These are phyloP conservation scores for Yarrowia bubula DNA, from an alignment of 805 yeast species.

Conservation along the genomic window DNA sequence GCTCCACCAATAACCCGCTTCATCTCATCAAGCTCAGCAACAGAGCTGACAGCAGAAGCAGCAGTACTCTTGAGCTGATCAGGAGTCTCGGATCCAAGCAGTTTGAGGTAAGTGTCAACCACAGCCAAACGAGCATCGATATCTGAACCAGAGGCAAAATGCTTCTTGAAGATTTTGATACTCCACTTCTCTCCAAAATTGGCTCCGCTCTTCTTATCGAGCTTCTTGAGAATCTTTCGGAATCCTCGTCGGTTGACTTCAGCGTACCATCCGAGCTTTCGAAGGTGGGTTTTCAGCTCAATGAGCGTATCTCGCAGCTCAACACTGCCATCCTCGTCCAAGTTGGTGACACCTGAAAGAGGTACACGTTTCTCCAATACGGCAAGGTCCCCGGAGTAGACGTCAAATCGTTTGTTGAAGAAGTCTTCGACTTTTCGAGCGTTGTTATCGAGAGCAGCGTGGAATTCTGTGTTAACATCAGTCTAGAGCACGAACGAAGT, in stretches of 20 bases:
- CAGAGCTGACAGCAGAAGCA: not conserved
- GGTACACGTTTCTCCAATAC: slow-evolving; percentile 40
- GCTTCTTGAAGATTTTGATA: slow-evolving; percentile 68
- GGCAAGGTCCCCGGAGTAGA: slow-evolving; percentile 68
- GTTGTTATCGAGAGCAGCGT: slow-evolving; percentile 74
- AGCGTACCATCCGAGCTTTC: slow-evolving; percentile 91
- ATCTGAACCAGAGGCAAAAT: slow-evolving; percentile 72
- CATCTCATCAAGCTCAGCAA: slow-evolving; percentile 8
- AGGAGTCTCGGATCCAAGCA: not conserved
- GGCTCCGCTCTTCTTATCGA: slow-evolving; percentile 79
- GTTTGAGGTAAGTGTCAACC: slow-evolving; percentile 39
- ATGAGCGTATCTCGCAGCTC: slow-evolving; percentile 66
- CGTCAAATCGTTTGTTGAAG: slow-evolving; percentile 68
- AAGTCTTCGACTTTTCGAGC: slow-evolving; percentile 79
- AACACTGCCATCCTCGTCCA: slow-evolving; percentile 55
- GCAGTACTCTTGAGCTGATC: not conserved
- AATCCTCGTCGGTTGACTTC: slow-evolving; percentile 90
- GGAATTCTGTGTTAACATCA: slow-evolving; percentile 51
- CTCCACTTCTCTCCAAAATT: slow-evolving; percentile 53
- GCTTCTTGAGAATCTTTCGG: slow-evolving; percentile 80
- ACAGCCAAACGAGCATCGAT: slow-evolving; percentile 50
- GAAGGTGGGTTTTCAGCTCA: slow-evolving; percentile 69
- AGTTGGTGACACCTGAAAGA: slow-evolving; percentile 15
- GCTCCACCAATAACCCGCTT: not conserved
- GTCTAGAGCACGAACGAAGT: not conserved